Evolutionary conservation across 768 basidiomycete genomes (phyloP).

Genomic region (Kwoniella sp.): DNA sequence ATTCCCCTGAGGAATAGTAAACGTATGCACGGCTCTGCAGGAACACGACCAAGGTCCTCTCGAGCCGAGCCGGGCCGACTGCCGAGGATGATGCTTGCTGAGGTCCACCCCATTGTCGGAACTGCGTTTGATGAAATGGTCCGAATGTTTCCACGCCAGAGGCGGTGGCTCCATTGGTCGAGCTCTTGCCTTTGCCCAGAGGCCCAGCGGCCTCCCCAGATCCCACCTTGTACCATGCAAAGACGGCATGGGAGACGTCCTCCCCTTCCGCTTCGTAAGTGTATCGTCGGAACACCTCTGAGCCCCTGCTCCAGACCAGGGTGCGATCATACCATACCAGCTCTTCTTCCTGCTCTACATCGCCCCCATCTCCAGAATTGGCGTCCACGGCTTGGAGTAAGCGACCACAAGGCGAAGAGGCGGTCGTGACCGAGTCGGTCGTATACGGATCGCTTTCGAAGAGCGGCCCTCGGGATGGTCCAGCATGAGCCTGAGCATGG

Average conservation of each 20-base stretch:
- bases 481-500: slow-evolving; percentile 5
- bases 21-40: slow-evolving; percentile 36
- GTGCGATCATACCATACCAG: slow-evolving; percentile 43
- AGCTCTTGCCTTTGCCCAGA: background rate
- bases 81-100: slow-evolving; percentile 4
- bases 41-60: slow-evolving; percentile 44
- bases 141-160: slow-evolving; percentile 16
- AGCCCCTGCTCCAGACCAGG: slow-evolving; percentile 44
- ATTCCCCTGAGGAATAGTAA: slow-evolving; percentile 41
- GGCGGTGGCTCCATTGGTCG: background rate
- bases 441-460: too few relatives aligned
- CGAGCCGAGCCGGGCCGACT: background rate
- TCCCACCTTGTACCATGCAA: slow-evolving; percentile 38
- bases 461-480: slow-evolving; percentile 5
- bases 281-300: slow-evolving; percentile 38
- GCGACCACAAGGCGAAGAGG: background rate
- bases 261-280: slow-evolving; percentile 39
- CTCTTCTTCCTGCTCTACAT: slow-evolving; percentile 34
- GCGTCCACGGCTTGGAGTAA: background rate
- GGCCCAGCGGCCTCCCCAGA: background rate
- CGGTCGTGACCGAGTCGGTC: background rate
- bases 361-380: background rate
- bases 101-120: slow-evolving; percentile 19
- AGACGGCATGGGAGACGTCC: slow-evolving; percentile 35
- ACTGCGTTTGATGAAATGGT: slow-evolving; percentile 26